These are phyloP conservation scores for Annulohypoxylon moriforme DNA, from an alignment of 495 filamentous ascomycete species.

Conservation along the genomic window DNA sequence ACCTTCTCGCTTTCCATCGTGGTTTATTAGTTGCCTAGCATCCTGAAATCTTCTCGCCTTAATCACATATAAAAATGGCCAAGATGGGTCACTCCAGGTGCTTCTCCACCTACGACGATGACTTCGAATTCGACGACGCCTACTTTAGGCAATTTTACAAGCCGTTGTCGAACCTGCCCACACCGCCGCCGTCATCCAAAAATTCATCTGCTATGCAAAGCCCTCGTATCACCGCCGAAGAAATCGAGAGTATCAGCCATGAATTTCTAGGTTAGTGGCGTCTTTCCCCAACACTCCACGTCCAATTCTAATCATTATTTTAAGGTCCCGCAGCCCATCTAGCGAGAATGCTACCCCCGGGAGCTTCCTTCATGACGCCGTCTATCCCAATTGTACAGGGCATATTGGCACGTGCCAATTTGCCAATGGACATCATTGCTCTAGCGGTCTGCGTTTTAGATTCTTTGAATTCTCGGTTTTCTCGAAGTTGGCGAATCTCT, in stretches of 20 bases:
- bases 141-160: conserved; percentile 68
- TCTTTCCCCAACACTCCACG: background rate
- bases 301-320: conserved; percentile 30
- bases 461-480: conserved; percentile 65
- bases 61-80: conserved; percentile 19
- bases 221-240: conserved; percentile 54
- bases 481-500: conserved; percentile 62
- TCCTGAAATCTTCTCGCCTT: conserved; percentile 28
- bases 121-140: conserved; percentile 62
- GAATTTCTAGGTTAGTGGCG: conserved; percentile 58
- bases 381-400: conserved; percentile 63
- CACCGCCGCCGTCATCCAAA: conserved; percentile 65
- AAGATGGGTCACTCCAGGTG: conserved; percentile 49
- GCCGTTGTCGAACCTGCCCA: conserved; percentile 69
- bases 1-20: conserved; percentile 26
- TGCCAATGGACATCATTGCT: conserved; percentile 63
- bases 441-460: conserved; percentile 67
- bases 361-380: conserved; percentile 61
- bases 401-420: conserved; percentile 61
- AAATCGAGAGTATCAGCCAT: conserved; percentile 55
- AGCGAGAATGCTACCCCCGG: conserved; percentile 64
- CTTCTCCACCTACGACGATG: conserved; percentile 55
- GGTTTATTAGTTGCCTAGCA: conserved; percentile 36
- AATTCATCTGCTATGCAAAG: conserved; percentile 55
- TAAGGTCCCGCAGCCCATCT: conserved; percentile 66